These are phyloP conservation scores for Venturia nashicola DNA, from an alignment of 2,329 filamentous ascomycete species.

Conservation along the genomic window DNA sequence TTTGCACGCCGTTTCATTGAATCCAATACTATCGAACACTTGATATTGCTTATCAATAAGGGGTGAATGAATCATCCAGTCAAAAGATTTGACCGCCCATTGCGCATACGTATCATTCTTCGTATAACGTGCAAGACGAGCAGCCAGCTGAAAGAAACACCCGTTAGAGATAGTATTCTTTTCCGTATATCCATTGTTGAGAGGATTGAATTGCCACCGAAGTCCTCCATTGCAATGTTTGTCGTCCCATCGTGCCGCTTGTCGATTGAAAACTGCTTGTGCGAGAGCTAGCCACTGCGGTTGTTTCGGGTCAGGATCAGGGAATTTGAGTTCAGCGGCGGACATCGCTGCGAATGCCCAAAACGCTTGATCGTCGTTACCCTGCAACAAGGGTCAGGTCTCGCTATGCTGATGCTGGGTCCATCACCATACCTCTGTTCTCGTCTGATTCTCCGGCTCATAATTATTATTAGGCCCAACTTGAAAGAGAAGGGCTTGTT, in stretches of 20 bases:
- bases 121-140: constrained; percentile 25
- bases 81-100: constrained; percentile 23
- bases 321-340: constrained; percentile 65
- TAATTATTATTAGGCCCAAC: constrained; percentile 11
- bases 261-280: constrained; percentile 26
- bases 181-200: constrained; percentile 24
- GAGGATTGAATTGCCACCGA: constrained; percentile 25
- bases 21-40: constrained; percentile 29
- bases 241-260: constrained; percentile 21
- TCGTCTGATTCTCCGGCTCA: constrained; percentile 11
- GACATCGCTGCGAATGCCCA: constrained; percentile 76
- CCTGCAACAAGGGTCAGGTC: constrained; percentile 11
- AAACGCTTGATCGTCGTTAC: constrained; percentile 56
- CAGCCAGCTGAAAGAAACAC: constrained; percentile 26
- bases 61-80: constrained; percentile 19
- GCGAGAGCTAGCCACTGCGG: constrained; percentile 27
- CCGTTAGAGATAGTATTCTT: constrained; percentile 28
- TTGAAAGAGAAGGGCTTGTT: constrained; percentile 14
- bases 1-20: constrained; percentile 37
- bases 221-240: constrained; percentile 23
- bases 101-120: constrained; percentile 23
- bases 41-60: constrained; percentile 24
- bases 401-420: neutral
- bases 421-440: constrained; percentile 6
- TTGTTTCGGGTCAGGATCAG: constrained; percentile 44